These are phyloP conservation scores for Artemisia tridentata DNA, from an alignment of 129 eudicot species.

Conservation along the genomic window DNA sequence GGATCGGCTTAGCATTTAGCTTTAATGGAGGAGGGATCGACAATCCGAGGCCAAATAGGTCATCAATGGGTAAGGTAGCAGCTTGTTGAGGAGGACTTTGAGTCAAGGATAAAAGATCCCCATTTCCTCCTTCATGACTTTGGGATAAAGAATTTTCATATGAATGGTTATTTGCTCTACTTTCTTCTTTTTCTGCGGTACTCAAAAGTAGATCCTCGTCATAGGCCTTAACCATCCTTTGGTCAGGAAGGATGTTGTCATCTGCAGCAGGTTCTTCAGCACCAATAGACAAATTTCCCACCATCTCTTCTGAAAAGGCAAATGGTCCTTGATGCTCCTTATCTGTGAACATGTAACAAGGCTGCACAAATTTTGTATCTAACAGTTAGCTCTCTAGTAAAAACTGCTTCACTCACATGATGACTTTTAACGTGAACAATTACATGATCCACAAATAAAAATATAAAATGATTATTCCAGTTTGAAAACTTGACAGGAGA, in stretches of 20 bases:
- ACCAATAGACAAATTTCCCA: slow-evolving; percentile 64
- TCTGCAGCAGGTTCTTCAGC: slow-evolving; percentile 40
- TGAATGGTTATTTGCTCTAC: slow-evolving; percentile 47
- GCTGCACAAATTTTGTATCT: slow-evolving; percentile 48
- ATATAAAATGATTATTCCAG: too few relatives aligned
- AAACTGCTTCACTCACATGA: neutral
- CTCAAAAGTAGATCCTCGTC: slow-evolving; percentile 75
- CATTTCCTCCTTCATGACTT: slow-evolving; percentile 37
- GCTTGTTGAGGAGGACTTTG: slow-evolving; percentile 30
- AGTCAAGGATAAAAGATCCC: slow-evolving; percentile 50
- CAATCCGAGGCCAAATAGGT: slow-evolving; percentile 74
- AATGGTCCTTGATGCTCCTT: slow-evolving; percentile 96
- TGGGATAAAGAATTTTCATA: slow-evolving; percentile 46
- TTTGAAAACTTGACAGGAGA: too few relatives aligned
- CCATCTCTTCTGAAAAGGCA: slow-evolving; percentile 84
- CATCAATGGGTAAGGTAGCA: slow-evolving; percentile 72
- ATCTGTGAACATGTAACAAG: slow-evolving; percentile 94
- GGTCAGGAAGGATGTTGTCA: slow-evolving; percentile 32
- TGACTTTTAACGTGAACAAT: neutral
- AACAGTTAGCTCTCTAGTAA: slow-evolving; percentile 8
- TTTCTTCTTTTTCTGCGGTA: slow-evolving; percentile 77
- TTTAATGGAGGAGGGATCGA: slow-evolving; percentile 46
- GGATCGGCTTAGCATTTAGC: slow-evolving; percentile 74
- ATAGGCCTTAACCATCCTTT: slow-evolving; percentile 67
- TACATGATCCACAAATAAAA: too few relatives aligned